A percentile compares a stretch with the other conserved stretches of the same genome.
Evolutionary conservation across 2,329 filamentous ascomycete genomes (phyloP).

Genomic region (Claviceps capensis): DNA sequence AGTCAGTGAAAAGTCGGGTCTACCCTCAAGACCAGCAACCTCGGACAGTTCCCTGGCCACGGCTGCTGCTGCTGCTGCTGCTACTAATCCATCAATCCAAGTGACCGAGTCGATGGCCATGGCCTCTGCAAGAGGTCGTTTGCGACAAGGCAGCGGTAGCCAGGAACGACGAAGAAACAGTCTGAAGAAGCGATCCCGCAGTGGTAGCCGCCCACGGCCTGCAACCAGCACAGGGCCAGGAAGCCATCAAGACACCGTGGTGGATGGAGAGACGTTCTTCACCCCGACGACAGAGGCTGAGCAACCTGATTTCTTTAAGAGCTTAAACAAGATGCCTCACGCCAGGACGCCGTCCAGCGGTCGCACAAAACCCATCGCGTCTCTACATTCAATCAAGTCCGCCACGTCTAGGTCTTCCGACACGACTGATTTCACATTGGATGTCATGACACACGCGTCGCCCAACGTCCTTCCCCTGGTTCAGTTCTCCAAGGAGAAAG

Average conservation of each 20-base stretch:
- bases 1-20: conserved; percentile 22
- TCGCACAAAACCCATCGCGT: conserved; percentile 27
- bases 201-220: conserved; percentile 31
- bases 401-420: conserved; percentile 26
- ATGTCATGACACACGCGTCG: conserved; percentile 28
- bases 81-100: conserved; percentile 56
- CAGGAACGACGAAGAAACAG: conserved; percentile 31
- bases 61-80: conserved; percentile 11
- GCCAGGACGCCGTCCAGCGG: conserved; percentile 27
- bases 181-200: conserved; percentile 39
- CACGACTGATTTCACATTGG: conserved; percentile 24
- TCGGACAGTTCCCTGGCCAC: conserved; percentile 26
- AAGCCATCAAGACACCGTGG: conserved; percentile 25
- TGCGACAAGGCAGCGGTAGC: conserved; percentile 21
- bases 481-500: conserved; percentile 40
- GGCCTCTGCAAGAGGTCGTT: conserved; percentile 13
- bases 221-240: conserved; percentile 26
- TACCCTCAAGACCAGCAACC: conserved; percentile 20
- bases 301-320: conserved; percentile 30
- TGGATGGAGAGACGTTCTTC: conserved; percentile 38
- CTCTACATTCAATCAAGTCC: conserved; percentile 32
- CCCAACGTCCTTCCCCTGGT: conserved; percentile 36
- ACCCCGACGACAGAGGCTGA: conserved; percentile 30
- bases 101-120: conserved; percentile 52
- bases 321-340: conserved; percentile 25